Base-by-base conservation (phyloP, 2,329 filamentous ascomycete genomes). In the Aureobasidium subglaciale region DNA sequence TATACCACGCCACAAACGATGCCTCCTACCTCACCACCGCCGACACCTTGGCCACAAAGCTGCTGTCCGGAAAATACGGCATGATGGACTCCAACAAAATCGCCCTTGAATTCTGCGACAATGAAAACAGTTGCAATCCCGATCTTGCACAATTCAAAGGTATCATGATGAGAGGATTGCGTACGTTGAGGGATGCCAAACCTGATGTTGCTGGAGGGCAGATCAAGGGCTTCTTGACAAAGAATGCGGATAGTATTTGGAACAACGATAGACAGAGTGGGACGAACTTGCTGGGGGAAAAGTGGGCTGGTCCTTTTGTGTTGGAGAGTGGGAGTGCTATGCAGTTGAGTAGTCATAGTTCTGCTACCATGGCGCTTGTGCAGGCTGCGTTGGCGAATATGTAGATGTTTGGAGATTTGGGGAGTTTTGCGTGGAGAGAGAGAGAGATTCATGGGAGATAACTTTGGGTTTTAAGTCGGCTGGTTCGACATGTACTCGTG, bases 191-290 rank as follows among this genome's bases (percentile, higher is more conserved):
- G 20, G 63, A 70, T 1, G 78, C 69, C 2, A 76, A 75, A 1
- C 78, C 79, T 0, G 70, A 78, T 34, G 66, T 73, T 3, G 66
- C 66, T 9, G 85, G 83, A 63, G 71, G 68, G 7, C 65, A 69
- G 2, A 58, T 58, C 11, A 35, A 58, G 15, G 56, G 53, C 2
- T 83, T 84, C 55, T 79, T 89, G 56, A 67, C 76, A 45, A 71
- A 68, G 25, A 88, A 87, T 57, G 86, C 85, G 9, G 72, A 85
- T 59, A 79, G 78, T 41, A 82, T 89, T 57, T 89, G 85, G 86
- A 65, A 66, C 15, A 78, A 80, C 45, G 73, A 83, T 65, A 76
- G 83, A 22, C 37, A 54, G 37, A 34, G 27, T 18, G 72, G 79
- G 57, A 62, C 67, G 13, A 68, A 70, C 1, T 70, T 75, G 64